Conservation (phyloP, 2,329 filamentous ascomycete genomes). For the Pseudogymnoascus sp. region DNA sequence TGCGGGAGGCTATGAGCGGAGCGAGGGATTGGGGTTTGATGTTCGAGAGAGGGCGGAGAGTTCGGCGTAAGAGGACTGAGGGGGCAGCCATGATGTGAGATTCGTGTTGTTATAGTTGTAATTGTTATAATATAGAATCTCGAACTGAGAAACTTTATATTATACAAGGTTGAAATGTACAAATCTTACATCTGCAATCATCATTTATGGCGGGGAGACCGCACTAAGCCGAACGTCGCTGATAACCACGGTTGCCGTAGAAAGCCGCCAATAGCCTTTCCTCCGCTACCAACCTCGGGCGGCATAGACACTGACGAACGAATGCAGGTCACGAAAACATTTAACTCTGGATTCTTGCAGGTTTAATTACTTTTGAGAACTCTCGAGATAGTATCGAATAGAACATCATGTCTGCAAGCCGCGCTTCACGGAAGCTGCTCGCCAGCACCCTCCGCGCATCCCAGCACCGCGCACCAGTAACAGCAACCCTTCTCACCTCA, state of each 20-base stretch:
- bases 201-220: slow-evolving; percentile 6
- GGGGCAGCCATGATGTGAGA: neutral
- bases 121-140: neutral
- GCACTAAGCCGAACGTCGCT: neutral
- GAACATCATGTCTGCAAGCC: slow-evolving; percentile 42
- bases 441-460: slow-evolving; percentile 35
- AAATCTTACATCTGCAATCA: neutral
- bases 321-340: neutral
- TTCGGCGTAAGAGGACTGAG: slow-evolving; percentile 7
- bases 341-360: slow-evolving; percentile 6
- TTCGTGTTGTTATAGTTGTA: neutral
- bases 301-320: neutral
- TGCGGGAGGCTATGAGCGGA: slow-evolving; percentile 25
- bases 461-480: slow-evolving; percentile 25
- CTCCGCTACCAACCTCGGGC: neutral
- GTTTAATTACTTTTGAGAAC: neutral
- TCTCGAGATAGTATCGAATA: slow-evolving; percentile 2
- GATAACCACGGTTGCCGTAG: slow-evolving; percentile 7
- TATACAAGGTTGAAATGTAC: neutral
- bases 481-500: slow-evolving; percentile 19
- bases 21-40: neutral
- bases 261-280: slow-evolving; percentile 7
- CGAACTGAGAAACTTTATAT: slow-evolving; percentile 3
- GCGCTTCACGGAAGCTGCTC: slow-evolving; percentile 43
- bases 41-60: slow-evolving; percentile 9